Base-by-base conservation (phyloP, 2,329 filamentous ascomycete genomes). In the Coleophoma eucalyptorum region DNA sequence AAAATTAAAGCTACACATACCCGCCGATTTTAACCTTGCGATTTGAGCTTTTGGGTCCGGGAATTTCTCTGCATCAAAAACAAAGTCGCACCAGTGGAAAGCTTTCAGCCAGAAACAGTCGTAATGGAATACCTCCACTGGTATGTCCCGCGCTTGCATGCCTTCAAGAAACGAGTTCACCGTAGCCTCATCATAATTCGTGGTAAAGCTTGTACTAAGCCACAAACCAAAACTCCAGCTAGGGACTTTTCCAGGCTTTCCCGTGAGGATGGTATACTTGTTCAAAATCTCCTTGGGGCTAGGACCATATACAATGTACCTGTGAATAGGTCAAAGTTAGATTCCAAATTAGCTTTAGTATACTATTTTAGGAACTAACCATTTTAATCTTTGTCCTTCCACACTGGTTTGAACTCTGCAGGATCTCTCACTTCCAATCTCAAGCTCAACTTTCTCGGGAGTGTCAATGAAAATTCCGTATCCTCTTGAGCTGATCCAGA, bases 401-500 rank as follows among this genome's bases (percentile, higher is more conserved):
- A 90, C 77, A 43, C 80, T 83, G 2, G 84, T 84, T 68, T 90
- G 87, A 4, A 90, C 77, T 47, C 87, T 76, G 40, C 79, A 85
- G 53, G 81, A 84, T n/a, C 87, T 72, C 69, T 90, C 87, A 56
- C 84, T 89, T 3, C 87, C 86, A 52, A 91, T 76, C 65, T 90
- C 87, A 10, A 90, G 72, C 50, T 88, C 86, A 5, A 90, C 81
- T 43, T 77, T 79, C 19, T 86, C 86, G 0, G 86, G 76, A 5
- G 82, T 81, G 62, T 90, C 87, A 52, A 91, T 80, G 63, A 91
- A 90, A 32, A 91, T 74, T 18, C 88, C 88, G 63, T 91, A 92
- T 0, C 87, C 87, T n/a, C 79, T 75, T 12, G 81, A 87, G 62
- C 80, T 86, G 57, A 88, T 70, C 77, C 81, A 88, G 66, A 88